Conservation (phyloP, 2,329 filamentous ascomycete species). For the Trichophyton rubrum region DNA sequence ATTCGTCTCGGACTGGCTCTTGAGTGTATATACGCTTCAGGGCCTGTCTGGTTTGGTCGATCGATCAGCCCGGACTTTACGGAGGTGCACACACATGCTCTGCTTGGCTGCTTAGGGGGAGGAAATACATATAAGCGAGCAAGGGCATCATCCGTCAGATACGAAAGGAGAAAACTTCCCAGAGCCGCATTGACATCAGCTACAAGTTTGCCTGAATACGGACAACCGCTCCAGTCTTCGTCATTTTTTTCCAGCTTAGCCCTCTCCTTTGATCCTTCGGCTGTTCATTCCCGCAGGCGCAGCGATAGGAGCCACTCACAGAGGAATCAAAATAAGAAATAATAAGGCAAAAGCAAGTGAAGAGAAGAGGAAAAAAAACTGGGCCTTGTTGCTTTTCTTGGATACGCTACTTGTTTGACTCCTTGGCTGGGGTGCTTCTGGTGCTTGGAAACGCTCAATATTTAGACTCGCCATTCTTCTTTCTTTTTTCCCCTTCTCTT, state of each 20-base stretch:
- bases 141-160: background rate
- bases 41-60: background rate
- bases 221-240: background rate
- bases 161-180: background rate
- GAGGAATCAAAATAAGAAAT: background rate
- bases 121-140: background rate
- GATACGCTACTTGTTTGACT: conserved; percentile 1
- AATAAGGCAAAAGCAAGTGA: background rate
- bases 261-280: background rate
- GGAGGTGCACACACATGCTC: no score
- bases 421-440: background rate
- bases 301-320: background rate
- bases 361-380: background rate
- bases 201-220: background rate
- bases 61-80: background rate
- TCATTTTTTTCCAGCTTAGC: background rate
- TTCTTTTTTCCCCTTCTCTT: background rate
- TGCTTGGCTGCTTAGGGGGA: no score
- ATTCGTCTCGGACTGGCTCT: background rate
- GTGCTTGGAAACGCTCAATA: background rate
- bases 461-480: background rate
- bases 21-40: background rate
- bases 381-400: conserved; percentile 4
- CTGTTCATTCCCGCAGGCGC: background rate
- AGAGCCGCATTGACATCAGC: background rate